A percentile compares a stretch with the other conserved stretches of the same genome.
Conservation (phyloP, 345 rosid genomes). For the Capsella bursapastoris region DNA sequence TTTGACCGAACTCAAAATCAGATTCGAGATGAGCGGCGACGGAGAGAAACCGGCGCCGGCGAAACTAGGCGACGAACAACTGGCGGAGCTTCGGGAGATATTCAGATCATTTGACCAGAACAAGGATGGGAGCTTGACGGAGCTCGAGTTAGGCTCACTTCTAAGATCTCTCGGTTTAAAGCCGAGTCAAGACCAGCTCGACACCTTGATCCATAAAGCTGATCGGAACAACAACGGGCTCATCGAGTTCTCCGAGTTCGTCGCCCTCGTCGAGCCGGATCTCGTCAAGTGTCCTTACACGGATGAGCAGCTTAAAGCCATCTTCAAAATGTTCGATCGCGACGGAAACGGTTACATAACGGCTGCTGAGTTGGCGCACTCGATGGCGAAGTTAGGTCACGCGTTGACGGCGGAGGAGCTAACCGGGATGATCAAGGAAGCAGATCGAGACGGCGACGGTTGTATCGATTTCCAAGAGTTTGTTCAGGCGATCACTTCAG, state of each 20-base stretch:
- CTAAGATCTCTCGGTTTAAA: conserved; percentile 79
- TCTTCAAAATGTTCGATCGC: conserved; percentile 78
- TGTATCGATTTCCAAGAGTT: conserved; percentile 82
- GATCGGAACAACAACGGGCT: conserved; percentile 88
- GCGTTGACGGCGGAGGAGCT: conserved; percentile 79
- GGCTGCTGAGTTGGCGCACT: conserved; percentile 82
- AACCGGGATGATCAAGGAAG: conserved; percentile 97
- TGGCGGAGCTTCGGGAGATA: conserved; percentile 79
- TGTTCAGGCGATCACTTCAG: conserved; percentile 76
- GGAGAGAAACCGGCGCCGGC: conserved; percentile 43
- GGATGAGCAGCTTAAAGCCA: conserved; percentile 63
- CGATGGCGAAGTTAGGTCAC: conserved; percentile 85
- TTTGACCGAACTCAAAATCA: conserved; percentile 23
- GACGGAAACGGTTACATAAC: conserved; percentile 89
- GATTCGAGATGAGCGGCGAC: conserved; percentile 53
- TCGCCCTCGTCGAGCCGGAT: conserved; percentile 81
- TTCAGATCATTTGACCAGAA: conserved; percentile 88
- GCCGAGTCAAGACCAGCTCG: conserved; percentile 84
- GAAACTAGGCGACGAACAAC: conserved; percentile 74
- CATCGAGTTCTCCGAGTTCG: conserved; percentile 86
- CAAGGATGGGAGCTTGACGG: conserved; percentile 90
- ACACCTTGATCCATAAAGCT: conserved; percentile 69
- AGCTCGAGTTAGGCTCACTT: conserved; percentile 84
- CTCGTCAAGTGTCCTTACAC: conserved; percentile 79
- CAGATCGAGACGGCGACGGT: conserved; percentile 92